Conservation (phyloP, 805 yeast genomes). For the Teunomyces atbi region DNA sequence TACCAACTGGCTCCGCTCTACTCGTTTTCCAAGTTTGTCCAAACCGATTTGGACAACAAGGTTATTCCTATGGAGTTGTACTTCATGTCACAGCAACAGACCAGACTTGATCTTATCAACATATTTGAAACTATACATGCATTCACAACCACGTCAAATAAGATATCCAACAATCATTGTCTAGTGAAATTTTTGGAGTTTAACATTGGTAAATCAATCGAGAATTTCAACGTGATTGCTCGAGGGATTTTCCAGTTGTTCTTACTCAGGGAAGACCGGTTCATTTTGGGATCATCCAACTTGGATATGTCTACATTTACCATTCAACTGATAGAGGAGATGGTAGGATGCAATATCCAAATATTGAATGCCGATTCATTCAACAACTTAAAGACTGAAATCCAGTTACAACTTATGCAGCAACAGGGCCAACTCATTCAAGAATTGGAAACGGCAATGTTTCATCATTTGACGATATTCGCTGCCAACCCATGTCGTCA, state of each 20-base stretch:
- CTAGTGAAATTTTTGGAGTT: conserved; percentile 25
- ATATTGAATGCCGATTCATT: conserved; percentile 19
- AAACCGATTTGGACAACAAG: conserved; percentile 34
- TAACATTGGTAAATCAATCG: conserved; percentile 25
- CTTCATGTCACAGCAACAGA: conserved; percentile 17
- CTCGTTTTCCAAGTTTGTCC: conserved; percentile 35
- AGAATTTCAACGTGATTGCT: conserved; percentile 45
- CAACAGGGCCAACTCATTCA: conserved; percentile 2
- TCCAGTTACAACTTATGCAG: conserved; percentile 5
- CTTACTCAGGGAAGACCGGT: conserved; percentile 59
- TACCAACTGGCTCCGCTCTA: conserved; percentile 12
- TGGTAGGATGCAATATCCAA: conserved; percentile 37
- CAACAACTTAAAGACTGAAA: conserved; percentile 6
- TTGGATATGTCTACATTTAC: conserved; percentile 12
- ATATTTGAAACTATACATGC: conserved; percentile 20
- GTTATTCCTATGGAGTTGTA: conserved; percentile 37
- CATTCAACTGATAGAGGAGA: conserved; percentile 40
- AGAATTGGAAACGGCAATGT: conserved; percentile 47
- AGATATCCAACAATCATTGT: conserved; percentile 20
- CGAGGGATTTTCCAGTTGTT: conserved; percentile 64
- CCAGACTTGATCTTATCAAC: conserved; percentile 18
- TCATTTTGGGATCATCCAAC: conserved; percentile 48
- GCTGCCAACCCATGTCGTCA: conserved; percentile 75
- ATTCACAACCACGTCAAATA: conserved; percentile 17
- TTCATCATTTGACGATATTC: conserved; percentile 27